A percentile compares a stretch with the other conserved stretches of the same genome.
Conservation (phyloP, 768 basidiomycete genomes). For the Phallus indusiatus region DNA sequence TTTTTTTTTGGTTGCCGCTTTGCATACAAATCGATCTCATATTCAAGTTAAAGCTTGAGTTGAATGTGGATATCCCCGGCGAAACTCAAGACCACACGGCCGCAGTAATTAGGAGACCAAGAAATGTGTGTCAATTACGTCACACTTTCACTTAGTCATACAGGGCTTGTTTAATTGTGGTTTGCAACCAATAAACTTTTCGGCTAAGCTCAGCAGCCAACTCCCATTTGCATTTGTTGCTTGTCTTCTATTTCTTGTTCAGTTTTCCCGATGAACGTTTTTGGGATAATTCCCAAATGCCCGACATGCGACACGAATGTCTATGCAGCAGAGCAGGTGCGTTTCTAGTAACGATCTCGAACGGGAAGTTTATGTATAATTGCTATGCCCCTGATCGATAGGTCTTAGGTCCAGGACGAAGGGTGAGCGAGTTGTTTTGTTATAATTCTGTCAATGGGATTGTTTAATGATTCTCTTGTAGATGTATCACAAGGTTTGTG, state of each 20-base stretch:
- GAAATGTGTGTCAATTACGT: no score
- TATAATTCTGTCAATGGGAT: background rate
- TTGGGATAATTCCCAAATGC: constrained; percentile 62
- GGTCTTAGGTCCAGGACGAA: constrained; percentile 83
- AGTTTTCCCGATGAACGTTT: constrained; percentile 48
- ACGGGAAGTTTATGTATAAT: background rate
- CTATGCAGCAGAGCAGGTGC: constrained; percentile 82
- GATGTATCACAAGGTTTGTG: constrained; percentile 69
- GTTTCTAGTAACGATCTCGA: background rate
- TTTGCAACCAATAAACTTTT: no score
- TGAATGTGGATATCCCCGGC: no score
- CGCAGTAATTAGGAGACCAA: no score
- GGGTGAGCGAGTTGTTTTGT: constrained; percentile 38
- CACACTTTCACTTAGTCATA: no score
- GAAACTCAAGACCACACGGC: no score
- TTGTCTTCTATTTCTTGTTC: background rate
- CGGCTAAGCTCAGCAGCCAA: no score
- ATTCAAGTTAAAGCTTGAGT: no score
- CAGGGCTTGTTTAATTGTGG: no score
- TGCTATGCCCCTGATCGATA: constrained; percentile 21
- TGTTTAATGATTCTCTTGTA: constrained; percentile 20
- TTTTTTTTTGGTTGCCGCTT: no score
- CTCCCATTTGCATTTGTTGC: no score
- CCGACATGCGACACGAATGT: constrained; percentile 68
- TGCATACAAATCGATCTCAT: no score